Percentiles rank a stretch among this genome's conserved stretches.
phyloP scores from a whole-genome alignment of 805 yeast genomes.

The Diddensiella transvaalensis region DNA sequence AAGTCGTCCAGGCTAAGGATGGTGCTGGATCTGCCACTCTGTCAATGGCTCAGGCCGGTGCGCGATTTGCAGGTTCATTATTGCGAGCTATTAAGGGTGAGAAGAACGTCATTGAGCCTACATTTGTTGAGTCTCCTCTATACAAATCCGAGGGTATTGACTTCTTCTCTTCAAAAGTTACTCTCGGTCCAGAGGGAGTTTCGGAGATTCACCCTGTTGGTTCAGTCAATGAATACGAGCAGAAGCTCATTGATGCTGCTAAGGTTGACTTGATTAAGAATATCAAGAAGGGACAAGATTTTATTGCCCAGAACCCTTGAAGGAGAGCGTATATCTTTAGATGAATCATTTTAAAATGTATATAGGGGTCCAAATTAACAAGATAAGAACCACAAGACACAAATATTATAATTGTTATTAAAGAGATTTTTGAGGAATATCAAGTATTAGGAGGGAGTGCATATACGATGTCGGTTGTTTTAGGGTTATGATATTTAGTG shows the following conservation, averaged over 20 bases:
- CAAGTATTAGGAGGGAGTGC: neutral
- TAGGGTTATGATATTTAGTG: no score
- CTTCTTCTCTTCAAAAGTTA: conserved; percentile 93
- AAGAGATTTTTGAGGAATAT: neutral
- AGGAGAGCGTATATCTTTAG: neutral
- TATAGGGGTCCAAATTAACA: conserved; percentile 2
- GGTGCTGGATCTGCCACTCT: conserved; percentile 94
- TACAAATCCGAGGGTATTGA: conserved; percentile 88
- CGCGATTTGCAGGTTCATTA: conserved; percentile 63
- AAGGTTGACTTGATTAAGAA: conserved; percentile 83
- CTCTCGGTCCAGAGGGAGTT: conserved; percentile 90
- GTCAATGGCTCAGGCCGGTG: conserved; percentile 92
- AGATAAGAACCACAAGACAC: neutral
- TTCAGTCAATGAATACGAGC: conserved; percentile 70
- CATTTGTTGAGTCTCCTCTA: conserved; percentile 65
- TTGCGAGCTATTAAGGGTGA: conserved; percentile 41
- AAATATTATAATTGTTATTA: neutral
- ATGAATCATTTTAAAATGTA: conserved; percentile 6
- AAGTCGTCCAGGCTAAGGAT: conserved; percentile 88
- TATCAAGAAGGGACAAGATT: conserved; percentile 88
- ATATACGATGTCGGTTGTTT: no score
- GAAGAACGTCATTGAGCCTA: conserved; percentile 50
- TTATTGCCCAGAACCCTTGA: conserved; percentile 51
- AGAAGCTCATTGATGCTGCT: conserved; percentile 73
- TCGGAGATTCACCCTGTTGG: conserved; percentile 79